phyloP scores from a whole-genome alignment of 352 stramenopile genomes.

The Phytopythium litorale region DNA sequence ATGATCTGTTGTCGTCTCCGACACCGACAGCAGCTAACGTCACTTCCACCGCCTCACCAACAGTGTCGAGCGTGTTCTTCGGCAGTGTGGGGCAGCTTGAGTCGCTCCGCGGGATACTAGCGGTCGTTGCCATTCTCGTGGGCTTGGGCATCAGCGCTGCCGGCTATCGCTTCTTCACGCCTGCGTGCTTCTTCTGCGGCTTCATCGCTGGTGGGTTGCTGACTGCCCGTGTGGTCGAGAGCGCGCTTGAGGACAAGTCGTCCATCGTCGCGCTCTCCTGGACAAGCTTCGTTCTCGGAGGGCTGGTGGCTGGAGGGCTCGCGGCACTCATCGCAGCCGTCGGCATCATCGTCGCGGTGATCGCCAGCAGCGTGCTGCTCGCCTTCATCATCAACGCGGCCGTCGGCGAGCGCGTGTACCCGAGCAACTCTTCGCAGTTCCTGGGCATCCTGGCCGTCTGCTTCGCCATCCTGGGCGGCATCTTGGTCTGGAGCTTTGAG shows the following conservation, averaged over 20 bases:
- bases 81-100: not conserved
- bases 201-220: slow-evolving; percentile 37
- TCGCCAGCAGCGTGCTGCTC: slow-evolving; percentile 37
- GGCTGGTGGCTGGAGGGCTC: slow-evolving; percentile 29
- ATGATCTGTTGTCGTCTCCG: not conserved
- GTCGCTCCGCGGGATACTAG: slow-evolving; percentile 16
- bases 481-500: slow-evolving; percentile 38
- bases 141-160: slow-evolving; percentile 24
- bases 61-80: slow-evolving; percentile 21
- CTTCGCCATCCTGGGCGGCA: slow-evolving; percentile 31
- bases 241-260: slow-evolving; percentile 21
- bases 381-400: slow-evolving; percentile 33
- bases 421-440: slow-evolving; percentile 30
- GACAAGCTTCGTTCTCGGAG: slow-evolving; percentile 45
- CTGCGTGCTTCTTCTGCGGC: slow-evolving; percentile 38
- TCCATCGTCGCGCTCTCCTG: slow-evolving; percentile 38
- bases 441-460: slow-evolving; percentile 30
- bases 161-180: slow-evolving; percentile 45
- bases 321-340: slow-evolving; percentile 31
- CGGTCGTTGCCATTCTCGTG: slow-evolving; percentile 20
- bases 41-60: not conserved
- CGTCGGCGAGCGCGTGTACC: slow-evolving; percentile 32
- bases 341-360: slow-evolving; percentile 40
- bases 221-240: slow-evolving; percentile 26
- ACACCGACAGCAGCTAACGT: not conserved